A percentile compares a stretch with the other conserved stretches of the same genome.
Evolutionary conservation across 345 rosid genomes (phyloP).

Genomic region (rapeseed (Brassica napus)): DNA sequence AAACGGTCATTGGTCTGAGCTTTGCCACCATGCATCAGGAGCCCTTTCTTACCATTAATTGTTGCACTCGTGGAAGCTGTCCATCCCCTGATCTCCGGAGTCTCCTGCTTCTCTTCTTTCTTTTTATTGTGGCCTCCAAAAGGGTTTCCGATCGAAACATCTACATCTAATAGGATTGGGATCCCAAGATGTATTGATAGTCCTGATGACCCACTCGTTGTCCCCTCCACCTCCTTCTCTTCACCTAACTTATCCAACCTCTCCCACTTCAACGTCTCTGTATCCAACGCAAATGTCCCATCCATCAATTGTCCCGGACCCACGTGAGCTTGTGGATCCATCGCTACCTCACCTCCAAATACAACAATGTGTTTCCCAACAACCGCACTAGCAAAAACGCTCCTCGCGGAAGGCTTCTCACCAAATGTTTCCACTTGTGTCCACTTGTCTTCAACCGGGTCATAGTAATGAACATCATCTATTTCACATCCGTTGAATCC

Average conservation of each 20-base stretch:
- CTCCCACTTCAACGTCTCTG: not conserved
- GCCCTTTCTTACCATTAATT: constrained; percentile 29
- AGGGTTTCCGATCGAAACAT: not conserved
- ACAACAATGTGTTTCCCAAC: not conserved
- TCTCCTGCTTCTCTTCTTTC: not conserved
- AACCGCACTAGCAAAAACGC: not conserved
- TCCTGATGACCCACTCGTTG: not conserved
- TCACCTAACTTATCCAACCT: not conserved
- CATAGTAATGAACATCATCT: not conserved
- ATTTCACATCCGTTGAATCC: not conserved
- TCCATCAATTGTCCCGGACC: not conserved
- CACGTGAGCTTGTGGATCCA: not conserved
- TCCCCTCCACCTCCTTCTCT: not conserved
- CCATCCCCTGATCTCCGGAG: constrained; percentile 32
- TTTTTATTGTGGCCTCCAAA: not conserved
- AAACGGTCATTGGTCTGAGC: constrained; percentile 29
- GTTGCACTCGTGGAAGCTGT: constrained; percentile 28
- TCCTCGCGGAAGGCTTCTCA: not conserved
- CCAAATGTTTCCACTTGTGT: not conserved
- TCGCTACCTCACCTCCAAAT: not conserved
- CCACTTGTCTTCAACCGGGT: not conserved
- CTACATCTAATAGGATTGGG: not conserved
- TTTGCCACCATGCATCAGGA: constrained; percentile 36
- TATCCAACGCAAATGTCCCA: not conserved
- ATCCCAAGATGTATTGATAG: not conserved